Percentiles rank a stretch among this genome's conserved stretches.
phyloP scores from a whole-genome alignment of 768 basidiomycete genomes.

The Amanita exitialis region DNA sequence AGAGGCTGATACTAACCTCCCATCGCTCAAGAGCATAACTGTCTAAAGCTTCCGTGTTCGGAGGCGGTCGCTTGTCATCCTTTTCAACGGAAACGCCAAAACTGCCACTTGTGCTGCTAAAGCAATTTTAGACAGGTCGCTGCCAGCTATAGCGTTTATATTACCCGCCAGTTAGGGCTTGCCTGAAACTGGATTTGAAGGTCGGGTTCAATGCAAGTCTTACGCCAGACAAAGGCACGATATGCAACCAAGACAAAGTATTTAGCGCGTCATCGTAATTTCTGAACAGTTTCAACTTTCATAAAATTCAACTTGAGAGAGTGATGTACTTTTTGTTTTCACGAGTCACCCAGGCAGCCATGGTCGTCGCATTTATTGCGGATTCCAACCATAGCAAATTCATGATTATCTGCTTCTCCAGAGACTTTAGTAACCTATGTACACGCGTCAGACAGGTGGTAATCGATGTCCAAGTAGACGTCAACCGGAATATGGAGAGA shows the following conservation, averaged over 20 bases:
- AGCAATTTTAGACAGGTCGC: constrained; percentile 5
- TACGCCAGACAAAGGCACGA: constrained; percentile 47
- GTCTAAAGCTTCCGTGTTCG: constrained; percentile 57
- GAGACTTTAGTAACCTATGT: constrained; percentile 57
- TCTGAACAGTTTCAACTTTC: constrained; percentile 27
- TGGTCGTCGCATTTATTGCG: constrained; percentile 51
- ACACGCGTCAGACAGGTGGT: constrained; percentile 13
- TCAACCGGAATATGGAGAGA: constrained; percentile 80
- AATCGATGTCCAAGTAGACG: constrained; percentile 7
- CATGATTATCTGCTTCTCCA: constrained; percentile 83
- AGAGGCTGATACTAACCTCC: constrained; percentile 49
- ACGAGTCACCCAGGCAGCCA: constrained; percentile 68
- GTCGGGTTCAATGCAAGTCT: constrained; percentile 62
- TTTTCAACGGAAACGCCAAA: constrained; percentile 73
- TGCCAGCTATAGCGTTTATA: constrained; percentile 9
- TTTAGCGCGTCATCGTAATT: constrained; percentile 60
- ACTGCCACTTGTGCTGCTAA: constrained; percentile 65
- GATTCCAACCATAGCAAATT: constrained; percentile 84
- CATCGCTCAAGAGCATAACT: constrained; percentile 78
- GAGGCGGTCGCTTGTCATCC: constrained; percentile 48
- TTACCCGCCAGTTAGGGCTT: constrained; percentile 85
- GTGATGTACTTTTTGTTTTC: constrained; percentile 58
- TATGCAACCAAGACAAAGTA: constrained; percentile 58
- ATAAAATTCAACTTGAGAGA: constrained; percentile 5
- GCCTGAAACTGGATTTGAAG: constrained; percentile 72